Base-by-base conservation (phyloP, 176 grass and related monocot species). In the Rhipidocladum racemiflorum region DNA sequence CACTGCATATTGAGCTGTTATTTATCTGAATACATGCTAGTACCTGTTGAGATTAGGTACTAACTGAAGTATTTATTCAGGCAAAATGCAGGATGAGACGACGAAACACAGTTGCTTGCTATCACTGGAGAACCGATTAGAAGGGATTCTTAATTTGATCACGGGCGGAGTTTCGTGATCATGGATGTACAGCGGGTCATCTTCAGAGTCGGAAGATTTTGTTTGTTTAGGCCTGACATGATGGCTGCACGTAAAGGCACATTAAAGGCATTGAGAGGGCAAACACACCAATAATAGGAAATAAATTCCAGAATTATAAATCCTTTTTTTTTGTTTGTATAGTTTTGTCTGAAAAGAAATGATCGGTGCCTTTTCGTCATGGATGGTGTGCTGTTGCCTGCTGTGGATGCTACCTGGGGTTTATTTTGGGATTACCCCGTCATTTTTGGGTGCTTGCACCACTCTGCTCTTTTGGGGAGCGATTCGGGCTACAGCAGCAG, bases 161-260 rank as follows among this genome's bases (percentile, higher is more conserved):
- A 57, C 1, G 8, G 13, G 69, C 21, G 2, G 28, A 53, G 34
- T 39, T 62, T 49, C 2, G 38, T 82, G 72, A 80, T 70, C 68
- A 62, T 73, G 72, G 64, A 61, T 89, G 83, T 86, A 86, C 78
- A 81, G 76, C 30, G 13, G 71, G 70, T 50, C 15, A 42, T 42
- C 46, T 75, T 69, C 76, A 40, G 70, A 76, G 55, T 79, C 23
- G 28, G 23, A 76, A 62, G 38, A 68, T 91, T 91, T 81, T 85
- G 88, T 77, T 85, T 89, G 24, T 46, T 75, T 89, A 81, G 71
- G 57, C 71, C 63, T n/a, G 73, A 67, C 36, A 13, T 82, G 72
- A 50, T 82, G 83, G 55, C 16, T 78, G 38, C 35, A 73, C 8
- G 16, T 50, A 30, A 68, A 85, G 67, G 56, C 63, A 39, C 73